Evolutionary conservation across 2,329 filamentous ascomycete genomes (phyloP).

Genomic region (Penicillium sumatraense): DNA sequence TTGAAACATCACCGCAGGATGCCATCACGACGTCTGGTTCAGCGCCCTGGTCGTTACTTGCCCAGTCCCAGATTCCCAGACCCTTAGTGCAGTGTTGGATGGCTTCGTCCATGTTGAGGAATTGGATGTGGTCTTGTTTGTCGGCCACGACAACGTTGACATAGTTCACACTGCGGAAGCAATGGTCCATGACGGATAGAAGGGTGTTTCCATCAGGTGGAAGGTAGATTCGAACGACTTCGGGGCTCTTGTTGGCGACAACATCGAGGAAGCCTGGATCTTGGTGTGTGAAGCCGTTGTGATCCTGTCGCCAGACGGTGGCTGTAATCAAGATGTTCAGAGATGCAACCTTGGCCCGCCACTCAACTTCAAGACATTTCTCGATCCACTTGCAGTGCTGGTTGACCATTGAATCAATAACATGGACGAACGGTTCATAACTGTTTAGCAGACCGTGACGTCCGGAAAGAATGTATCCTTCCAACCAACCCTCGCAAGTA

Average conservation of each 20-base stretch:
- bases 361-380: constrained; percentile 78
- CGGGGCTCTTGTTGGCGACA: constrained; percentile 77
- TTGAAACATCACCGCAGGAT: constrained; percentile 74
- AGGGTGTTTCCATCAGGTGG: constrained; percentile 80
- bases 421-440: constrained; percentile 82
- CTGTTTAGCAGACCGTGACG: constrained; percentile 78
- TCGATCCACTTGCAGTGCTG: constrained; percentile 87
- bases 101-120: constrained; percentile 73
- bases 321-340: constrained; percentile 80
- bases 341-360: constrained; percentile 73
- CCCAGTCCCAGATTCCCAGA: constrained; percentile 77
- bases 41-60: constrained; percentile 69
- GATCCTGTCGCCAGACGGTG: constrained; percentile 81
- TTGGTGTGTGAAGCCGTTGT: constrained; percentile 83
- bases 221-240: constrained; percentile 79
- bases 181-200: constrained; percentile 76
- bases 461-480: constrained; percentile 76
- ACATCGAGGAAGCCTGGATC: constrained; percentile 81
- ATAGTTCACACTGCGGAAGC: constrained; percentile 73
- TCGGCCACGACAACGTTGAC: constrained; percentile 81
- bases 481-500: constrained; percentile 78
- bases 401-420: constrained; percentile 85
- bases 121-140: constrained; percentile 79
- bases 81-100: constrained; percentile 79
- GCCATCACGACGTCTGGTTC: constrained; percentile 79